Percentiles rank a stretch among this genome's conserved stretches.
Conservation (phyloP, 352 stramenopile genomes). For the Globisporangium spiculum region DNA sequence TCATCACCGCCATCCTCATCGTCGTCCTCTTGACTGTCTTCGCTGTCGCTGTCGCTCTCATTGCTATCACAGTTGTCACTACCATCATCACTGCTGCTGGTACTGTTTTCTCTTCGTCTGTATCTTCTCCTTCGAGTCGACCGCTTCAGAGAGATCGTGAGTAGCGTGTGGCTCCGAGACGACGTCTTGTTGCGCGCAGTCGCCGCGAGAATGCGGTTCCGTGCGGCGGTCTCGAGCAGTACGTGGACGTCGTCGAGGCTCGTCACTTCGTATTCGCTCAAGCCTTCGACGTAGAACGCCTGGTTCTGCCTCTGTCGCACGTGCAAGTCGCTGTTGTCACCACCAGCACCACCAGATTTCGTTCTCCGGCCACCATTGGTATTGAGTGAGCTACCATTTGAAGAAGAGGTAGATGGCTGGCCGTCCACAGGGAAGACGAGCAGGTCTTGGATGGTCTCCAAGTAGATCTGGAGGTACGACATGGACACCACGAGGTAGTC, state of each 20-base stretch:
- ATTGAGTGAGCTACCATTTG: not conserved
- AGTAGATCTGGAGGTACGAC: constrained; percentile 75
- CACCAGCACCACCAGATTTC: not conserved
- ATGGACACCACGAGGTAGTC: constrained; percentile 30
- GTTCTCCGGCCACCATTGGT: not conserved
- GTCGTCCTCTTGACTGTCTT: constrained; percentile 1
- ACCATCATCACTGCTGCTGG: not conserved
- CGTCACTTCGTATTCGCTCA: constrained; percentile 51
- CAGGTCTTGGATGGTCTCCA: constrained; percentile 71
- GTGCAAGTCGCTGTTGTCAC: constrained; percentile 28
- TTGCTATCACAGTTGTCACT: not conserved
- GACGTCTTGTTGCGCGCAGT: constrained; percentile 67
- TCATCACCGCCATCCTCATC: constrained; percentile 1
- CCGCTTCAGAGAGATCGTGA: constrained; percentile 51
- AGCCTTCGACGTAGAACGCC: constrained; percentile 57
- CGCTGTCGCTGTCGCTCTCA: constrained; percentile 8
- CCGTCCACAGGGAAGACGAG: constrained; percentile 25
- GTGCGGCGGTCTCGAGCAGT: constrained; percentile 42
- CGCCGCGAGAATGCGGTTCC: constrained; percentile 51
- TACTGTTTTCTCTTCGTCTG: constrained; percentile 9
- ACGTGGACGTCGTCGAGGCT: constrained; percentile 44
- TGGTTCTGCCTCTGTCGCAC: constrained; percentile 44
- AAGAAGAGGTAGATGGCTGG: not conserved
- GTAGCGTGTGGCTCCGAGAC: constrained; percentile 65
- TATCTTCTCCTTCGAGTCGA: not conserved